Base-by-base conservation (phyloP, 2,329 filamentous ascomycete genomes). In the Hyphodiscus sp. region DNA sequence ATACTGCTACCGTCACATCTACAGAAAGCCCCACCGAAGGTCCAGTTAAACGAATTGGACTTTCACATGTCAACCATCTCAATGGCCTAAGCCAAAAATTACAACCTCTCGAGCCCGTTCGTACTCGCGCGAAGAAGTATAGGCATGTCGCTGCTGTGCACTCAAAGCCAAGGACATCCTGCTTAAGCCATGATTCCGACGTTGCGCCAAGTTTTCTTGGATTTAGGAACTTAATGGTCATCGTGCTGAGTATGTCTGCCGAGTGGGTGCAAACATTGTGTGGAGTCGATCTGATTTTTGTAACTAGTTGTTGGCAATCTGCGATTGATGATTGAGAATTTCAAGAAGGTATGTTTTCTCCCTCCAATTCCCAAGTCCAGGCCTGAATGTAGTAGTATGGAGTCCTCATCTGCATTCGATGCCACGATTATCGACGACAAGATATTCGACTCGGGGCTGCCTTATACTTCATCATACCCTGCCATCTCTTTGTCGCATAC, bases 211-310 rank as follows among this genome's bases (percentile, higher is more conserved):
- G 89, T 69, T 97, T 96, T 67, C 74, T 96, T 16, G 94, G 94
- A 0, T 97, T 99, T 68, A 80, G 92, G 56, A 99, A 99, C 68
- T 79, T 99, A 58, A 96, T 96, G 89, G 88, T 96, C 41, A 85
- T 97, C 65, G 89, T 96, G 41, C 73, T 96, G 57, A 83, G 89
- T 94, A 78, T 58, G 79, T 63, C 43, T 16, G 8, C 20, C 38
- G 20, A 47, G 29, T 4, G 48, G 6, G 11, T 41, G 19, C 33
- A 19, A 45, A 13, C 46, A 30, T 20, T 23, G 16, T 23, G 8
- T 33, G 23, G 20, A 23, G 10, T 20, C 29, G 41, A n/a, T 38
- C 52, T 58, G 46, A 54, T 50, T 41, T 45, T 2, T 51, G 44
- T 56, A 29, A 50, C 46, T 62, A 91, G 89, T 97, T 65, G 90